phyloP scores from a whole-genome alignment of 1,284 basidiomycete species.

The Kwoniella shivajii region DNA sequence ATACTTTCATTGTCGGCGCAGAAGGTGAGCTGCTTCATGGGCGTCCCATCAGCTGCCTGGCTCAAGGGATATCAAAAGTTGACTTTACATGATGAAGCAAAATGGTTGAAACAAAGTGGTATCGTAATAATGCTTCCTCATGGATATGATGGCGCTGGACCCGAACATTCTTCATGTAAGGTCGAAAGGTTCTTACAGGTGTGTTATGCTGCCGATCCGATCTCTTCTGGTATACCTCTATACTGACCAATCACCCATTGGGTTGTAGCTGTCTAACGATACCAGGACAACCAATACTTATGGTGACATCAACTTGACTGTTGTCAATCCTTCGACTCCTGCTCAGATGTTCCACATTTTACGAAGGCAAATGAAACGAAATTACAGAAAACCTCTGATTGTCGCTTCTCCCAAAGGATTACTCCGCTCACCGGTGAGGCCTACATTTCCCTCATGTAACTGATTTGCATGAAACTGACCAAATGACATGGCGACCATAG shows the following conservation, averaged over 20 bases:
- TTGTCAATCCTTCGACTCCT: conserved; percentile 81
- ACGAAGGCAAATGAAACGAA: conserved; percentile 75
- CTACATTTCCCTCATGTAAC: not conserved
- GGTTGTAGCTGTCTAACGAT: conserved; percentile 29
- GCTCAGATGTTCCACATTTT: conserved; percentile 88
- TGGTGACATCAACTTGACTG: conserved; percentile 72
- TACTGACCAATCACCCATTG: not conserved
- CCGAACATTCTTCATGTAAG: conserved; percentile 83
- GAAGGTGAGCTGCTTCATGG: conserved; percentile 61
- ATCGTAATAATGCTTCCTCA: conserved; percentile 83
- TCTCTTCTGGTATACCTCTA: not conserved
- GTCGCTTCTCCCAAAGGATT: conserved; percentile 81
- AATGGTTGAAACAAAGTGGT: conserved; percentile 91
- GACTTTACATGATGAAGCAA: conserved; percentile 60
- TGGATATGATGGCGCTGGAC: conserved; percentile 84
- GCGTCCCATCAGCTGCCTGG: no score
- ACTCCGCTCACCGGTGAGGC: conserved; percentile 71
- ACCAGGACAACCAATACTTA: conserved; percentile 61
- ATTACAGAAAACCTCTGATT: conserved; percentile 80
- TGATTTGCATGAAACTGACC: not conserved
- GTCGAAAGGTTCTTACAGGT: conserved; percentile 85
- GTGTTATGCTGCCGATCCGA: conserved; percentile 11
- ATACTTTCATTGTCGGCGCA: conserved; percentile 78
- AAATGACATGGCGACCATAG: conserved; percentile 52
- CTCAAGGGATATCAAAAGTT: no score